phyloP scores from a whole-genome alignment of 2,329 filamentous ascomycete genomes.

The Xylariales sp. region DNA sequence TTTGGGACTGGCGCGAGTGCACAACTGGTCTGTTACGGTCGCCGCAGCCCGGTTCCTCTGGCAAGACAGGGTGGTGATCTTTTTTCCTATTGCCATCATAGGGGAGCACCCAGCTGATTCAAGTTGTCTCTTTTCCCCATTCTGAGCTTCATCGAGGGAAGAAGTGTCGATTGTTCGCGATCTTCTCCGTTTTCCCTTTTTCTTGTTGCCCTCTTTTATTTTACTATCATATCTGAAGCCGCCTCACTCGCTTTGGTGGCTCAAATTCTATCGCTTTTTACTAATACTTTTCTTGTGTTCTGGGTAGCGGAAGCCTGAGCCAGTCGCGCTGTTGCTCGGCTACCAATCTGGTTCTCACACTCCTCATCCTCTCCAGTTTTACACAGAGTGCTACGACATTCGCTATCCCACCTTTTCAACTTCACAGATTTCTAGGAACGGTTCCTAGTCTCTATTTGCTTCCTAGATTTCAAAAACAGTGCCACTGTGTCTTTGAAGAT shows the following conservation, averaged over 20 bases:
- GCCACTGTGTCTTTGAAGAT: too few species aligned
- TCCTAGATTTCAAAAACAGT: too few species aligned
- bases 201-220: slow-evolving; percentile 12
- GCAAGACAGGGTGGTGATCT: slow-evolving; percentile 7
- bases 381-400: slow-evolving; percentile 1
- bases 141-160: slow-evolving; percentile 3
- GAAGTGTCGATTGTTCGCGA: slow-evolving; percentile 1
- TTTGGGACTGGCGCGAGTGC: slow-evolving; percentile 11
- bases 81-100: slow-evolving; percentile 8
- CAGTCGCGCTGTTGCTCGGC: slow-evolving; percentile 7
- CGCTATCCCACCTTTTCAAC: too few species aligned
- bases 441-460: too few species aligned
- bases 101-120: neutral
- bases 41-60: slow-evolving; percentile 7
- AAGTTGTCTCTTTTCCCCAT: neutral
- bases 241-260: slow-evolving; percentile 59
- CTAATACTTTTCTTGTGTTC: slow-evolving; percentile 15
- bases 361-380: too few species aligned
- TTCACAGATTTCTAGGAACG: too few species aligned
- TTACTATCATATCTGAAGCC: slow-evolving; percentile 18
- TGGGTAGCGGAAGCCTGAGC: slow-evolving; percentile 4
- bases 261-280: slow-evolving; percentile 29
- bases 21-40: slow-evolving; percentile 3
- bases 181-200: too few species aligned
- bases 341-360: too few species aligned